Conservation (phyloP, 2,329 filamentous ascomycete genomes). For the Alternaria sp. region DNA sequence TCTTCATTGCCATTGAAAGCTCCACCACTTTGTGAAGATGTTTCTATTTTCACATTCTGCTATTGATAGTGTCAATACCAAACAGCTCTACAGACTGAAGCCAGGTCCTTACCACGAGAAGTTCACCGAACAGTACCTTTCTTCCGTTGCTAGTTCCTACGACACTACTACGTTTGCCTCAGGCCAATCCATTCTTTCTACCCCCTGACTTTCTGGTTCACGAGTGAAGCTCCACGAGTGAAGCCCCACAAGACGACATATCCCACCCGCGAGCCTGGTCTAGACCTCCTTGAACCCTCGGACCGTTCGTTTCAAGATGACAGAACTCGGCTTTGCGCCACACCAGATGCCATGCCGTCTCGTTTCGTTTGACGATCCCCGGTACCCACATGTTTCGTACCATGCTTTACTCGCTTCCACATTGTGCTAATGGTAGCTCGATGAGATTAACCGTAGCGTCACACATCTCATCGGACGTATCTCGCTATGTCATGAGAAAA, state of each 20-base stretch:
- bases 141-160: background rate
- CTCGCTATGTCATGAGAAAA: background rate
- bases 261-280: background rate
- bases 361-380: constrained; percentile 3
- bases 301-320: constrained; percentile 4
- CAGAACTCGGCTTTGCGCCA: background rate
- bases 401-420: background rate
- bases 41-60: background rate
- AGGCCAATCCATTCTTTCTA: background rate
- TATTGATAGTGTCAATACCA: background rate
- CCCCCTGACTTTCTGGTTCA: background rate
- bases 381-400: constrained; percentile 2
- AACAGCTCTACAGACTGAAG: background rate
- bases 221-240: background rate
- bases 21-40: background rate
- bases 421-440: background rate
- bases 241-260: background rate
- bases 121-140: background rate
- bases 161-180: background rate
- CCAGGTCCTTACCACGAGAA: background rate
- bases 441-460: background rate
- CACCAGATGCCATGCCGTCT: background rate
- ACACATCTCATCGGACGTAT: background rate
- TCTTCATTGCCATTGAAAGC: background rate
- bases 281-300: constrained; percentile 1